These are phyloP conservation scores for Austropuccinia psidii DNA, from an alignment of 1,284 basidiomycete genomes.

Conservation along the genomic window DNA sequence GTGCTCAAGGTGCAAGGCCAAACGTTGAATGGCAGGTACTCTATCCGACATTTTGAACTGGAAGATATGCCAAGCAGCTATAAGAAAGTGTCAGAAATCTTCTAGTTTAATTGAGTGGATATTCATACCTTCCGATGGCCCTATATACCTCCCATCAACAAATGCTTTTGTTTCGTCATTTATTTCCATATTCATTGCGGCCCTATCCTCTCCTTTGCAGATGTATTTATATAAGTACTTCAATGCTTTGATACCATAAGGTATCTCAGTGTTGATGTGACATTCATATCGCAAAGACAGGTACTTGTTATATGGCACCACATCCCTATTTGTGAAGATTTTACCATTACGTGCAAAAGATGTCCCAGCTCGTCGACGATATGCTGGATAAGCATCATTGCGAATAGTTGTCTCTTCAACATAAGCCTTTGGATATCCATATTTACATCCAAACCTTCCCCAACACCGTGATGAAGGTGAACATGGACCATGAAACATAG, in stretches of 20 bases:
- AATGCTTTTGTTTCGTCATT: slow-evolving; percentile 48
- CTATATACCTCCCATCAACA: slow-evolving; percentile 49
- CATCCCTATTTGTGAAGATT: slow-evolving; percentile 38
- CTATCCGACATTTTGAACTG: slow-evolving; percentile 46
- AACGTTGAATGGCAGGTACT: neutral
- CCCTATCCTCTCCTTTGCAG: slow-evolving; percentile 51
- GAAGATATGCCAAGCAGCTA: slow-evolving; percentile 49
- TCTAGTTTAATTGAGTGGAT: no score
- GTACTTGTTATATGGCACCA: slow-evolving; percentile 50
- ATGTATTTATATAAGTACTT: slow-evolving; percentile 55
- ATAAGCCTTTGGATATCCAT: slow-evolving; percentile 50
- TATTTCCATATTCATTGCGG: slow-evolving; percentile 37
- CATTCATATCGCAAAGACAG: slow-evolving; percentile 48
- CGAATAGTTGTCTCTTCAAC: slow-evolving; percentile 47
- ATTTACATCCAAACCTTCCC: slow-evolving; percentile 46
- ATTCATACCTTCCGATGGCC: neutral
- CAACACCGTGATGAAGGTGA: no score
- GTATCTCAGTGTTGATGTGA: slow-evolving; percentile 54
- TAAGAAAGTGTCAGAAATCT: no score
- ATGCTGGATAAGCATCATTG: slow-evolving; percentile 49
- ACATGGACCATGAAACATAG: slow-evolving; percentile 54
- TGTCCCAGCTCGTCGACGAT: slow-evolving; percentile 33
- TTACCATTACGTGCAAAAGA: no score
- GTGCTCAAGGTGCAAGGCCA: neutral
- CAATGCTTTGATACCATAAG: slow-evolving; percentile 45